These are phyloP conservation scores for Cryphonectria japonica DNA, from an alignment of 2,329 filamentous ascomycete species.

Conservation along the genomic window DNA sequence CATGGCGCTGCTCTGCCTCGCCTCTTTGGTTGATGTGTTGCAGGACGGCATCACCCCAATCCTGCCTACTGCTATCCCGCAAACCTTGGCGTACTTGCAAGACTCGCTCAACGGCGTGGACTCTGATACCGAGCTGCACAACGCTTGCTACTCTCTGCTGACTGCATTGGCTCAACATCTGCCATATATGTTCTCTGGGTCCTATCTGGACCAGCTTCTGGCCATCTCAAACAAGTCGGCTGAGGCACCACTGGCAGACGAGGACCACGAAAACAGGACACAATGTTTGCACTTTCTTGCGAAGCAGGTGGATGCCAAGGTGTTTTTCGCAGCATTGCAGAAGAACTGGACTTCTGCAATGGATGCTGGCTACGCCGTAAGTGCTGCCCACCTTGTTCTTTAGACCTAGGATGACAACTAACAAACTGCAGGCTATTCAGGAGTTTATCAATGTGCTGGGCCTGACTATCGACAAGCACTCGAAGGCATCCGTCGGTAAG, in stretches of 20 bases:
- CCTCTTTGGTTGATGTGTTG: conserved; percentile 86
- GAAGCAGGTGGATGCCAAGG: conserved; percentile 75
- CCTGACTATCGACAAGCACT: conserved; percentile 73
- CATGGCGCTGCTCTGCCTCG: conserved; percentile 85
- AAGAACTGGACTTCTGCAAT: conserved; percentile 72
- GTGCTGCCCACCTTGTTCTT: conserved; percentile 36
- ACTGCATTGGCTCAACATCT: conserved; percentile 79
- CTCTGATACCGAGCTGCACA: conserved; percentile 69
- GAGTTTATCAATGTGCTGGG: conserved; percentile 74
- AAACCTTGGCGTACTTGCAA: conserved; percentile 71
- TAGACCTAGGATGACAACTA: conserved; percentile 33
- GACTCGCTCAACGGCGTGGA: conserved; percentile 59
- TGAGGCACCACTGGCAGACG: conserved; percentile 60
- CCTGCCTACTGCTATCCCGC: conserved; percentile 74
- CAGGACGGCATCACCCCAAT: conserved; percentile 85
- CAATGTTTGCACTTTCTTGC: conserved; percentile 76
- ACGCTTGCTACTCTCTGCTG: conserved; percentile 80
- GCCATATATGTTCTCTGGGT: conserved; percentile 84
- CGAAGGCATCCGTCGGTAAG: conserved; percentile 79
- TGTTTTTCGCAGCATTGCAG: conserved; percentile 74
- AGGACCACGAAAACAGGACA: conserved; percentile 66
- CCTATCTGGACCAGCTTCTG: conserved; percentile 74
- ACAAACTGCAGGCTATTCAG: conserved; percentile 58
- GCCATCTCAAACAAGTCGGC: conserved; percentile 74
- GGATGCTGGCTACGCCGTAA: conserved; percentile 63